Percentiles rank a stretch among this genome's conserved stretches.
phyloP scores from a whole-genome alignment of 176 grass and related monocot species.

The Hordeum marinum region DNA sequence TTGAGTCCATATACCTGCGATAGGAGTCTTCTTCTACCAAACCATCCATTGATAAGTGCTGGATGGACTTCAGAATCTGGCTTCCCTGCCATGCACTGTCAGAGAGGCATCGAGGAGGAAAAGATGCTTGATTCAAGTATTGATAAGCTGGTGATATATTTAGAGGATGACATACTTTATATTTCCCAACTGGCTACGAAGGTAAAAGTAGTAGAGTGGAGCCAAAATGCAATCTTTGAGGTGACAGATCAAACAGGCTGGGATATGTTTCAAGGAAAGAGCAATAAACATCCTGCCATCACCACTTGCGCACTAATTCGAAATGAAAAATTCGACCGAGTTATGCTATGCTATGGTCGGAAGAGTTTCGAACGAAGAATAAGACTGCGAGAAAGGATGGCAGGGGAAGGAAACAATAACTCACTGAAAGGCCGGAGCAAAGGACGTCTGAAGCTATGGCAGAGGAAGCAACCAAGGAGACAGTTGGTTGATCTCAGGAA shows the following conservation, averaged over 20 bases:
- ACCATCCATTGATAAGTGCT: too few relatives aligned
- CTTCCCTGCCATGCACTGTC: too few relatives aligned
- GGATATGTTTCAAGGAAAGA: conserved; percentile 31
- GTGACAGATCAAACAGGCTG: background rate
- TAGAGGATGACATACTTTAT: too few relatives aligned
- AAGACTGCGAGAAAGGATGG: conserved; percentile 16
- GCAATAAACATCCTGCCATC: conserved; percentile 45
- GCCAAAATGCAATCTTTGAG: background rate
- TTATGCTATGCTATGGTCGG: conserved; percentile 25
- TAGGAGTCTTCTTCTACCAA: background rate
- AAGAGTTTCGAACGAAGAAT: background rate
- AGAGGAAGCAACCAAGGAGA: conserved; percentile 22
- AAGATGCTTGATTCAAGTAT: too few relatives aligned
- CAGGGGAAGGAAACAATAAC: conserved; percentile 24
- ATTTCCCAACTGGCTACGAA: background rate
- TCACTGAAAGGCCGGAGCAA: background rate
- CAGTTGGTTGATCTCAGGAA: conserved; percentile 36
- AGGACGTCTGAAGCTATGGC: background rate
- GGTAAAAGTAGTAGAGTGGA: background rate
- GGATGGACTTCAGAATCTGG: too few relatives aligned
- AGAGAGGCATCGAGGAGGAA: too few relatives aligned
- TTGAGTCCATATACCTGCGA: background rate
- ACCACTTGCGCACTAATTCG: conserved; percentile 22
- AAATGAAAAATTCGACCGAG: conserved; percentile 45
- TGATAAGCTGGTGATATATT: too few relatives aligned